Percentiles rank a stretch among this genome's conserved stretches.
Conservation (phyloP, 1,139 yeast genomes). For the Trichomonascaceae sp. region DNA sequence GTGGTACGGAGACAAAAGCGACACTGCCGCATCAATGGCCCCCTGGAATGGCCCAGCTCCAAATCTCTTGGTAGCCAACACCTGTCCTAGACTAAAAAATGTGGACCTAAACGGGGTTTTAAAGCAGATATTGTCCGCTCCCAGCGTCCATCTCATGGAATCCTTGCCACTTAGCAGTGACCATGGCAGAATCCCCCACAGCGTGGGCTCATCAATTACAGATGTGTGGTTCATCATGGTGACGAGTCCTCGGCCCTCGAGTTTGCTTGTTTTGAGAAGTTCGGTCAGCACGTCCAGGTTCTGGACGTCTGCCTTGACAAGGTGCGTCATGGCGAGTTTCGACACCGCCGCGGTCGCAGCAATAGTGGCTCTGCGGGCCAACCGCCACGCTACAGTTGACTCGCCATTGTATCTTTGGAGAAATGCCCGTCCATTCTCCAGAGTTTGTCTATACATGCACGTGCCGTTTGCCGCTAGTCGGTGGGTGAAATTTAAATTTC, state of each 20-base stretch:
- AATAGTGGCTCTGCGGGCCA: conserved; percentile 58
- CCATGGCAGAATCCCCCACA: conserved; percentile 68
- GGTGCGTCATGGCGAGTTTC: conserved; percentile 44
- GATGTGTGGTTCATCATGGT: conserved; percentile 97
- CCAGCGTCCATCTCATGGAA: conserved; percentile 83
- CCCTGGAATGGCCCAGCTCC: conserved; percentile 93
- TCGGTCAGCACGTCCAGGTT: conserved; percentile 49
- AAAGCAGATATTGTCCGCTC: conserved; percentile 86
- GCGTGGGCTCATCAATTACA: conserved; percentile 82
- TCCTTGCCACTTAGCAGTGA: conserved; percentile 48
- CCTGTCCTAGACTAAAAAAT: conserved; percentile 81
- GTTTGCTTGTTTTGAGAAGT: conserved; percentile 48
- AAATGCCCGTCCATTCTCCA: conserved; percentile 64
- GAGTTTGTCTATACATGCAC: conserved; percentile 43
- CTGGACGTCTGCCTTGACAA: conserved; percentile 50
- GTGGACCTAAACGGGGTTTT: conserved; percentile 21
- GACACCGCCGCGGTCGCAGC: conserved; percentile 51
- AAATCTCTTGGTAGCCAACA: conserved; percentile 71
- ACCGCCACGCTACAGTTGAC: conserved; percentile 45
- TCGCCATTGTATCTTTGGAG: conserved; percentile 48
- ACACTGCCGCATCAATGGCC: conserved; percentile 77
- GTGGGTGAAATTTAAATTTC: background rate
- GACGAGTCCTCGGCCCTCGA: conserved; percentile 58
- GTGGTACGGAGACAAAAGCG: conserved; percentile 50
- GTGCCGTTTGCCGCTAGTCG: background rate